A percentile compares a stretch with the other conserved stretches of the same genome.
Evolutionary conservation across 768 basidiomycete species (phyloP).

Genomic region (Candolleomyces aberdarensis): DNA sequence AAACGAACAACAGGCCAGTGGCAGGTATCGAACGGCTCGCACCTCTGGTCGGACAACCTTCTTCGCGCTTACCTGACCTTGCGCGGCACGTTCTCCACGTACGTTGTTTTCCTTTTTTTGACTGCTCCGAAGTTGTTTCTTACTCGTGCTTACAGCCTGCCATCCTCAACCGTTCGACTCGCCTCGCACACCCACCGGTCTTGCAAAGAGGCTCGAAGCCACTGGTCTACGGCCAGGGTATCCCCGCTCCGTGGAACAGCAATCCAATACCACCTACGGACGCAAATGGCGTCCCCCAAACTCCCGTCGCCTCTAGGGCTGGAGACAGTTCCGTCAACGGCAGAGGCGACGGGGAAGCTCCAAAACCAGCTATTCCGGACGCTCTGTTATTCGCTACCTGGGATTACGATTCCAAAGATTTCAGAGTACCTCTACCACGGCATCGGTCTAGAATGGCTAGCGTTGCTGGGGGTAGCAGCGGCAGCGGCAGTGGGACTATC

Average conservation of each 20-base stretch:
- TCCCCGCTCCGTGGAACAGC: constrained; percentile 54
- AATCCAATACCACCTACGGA: constrained; percentile 30
- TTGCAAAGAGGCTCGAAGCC: constrained; percentile 50
- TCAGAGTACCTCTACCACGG: constrained; percentile 32
- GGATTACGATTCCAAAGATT: constrained; percentile 55
- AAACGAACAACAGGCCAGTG: constrained; percentile 42
- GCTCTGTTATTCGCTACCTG: constrained; percentile 55
- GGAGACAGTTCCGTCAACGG: constrained; percentile 24
- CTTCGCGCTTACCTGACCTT: constrained; percentile 63
- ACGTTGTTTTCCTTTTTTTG: constrained; percentile 23
- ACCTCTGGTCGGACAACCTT: constrained; percentile 62
- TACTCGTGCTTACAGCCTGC: constrained; percentile 34
- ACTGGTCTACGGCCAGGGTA: constrained; percentile 44
- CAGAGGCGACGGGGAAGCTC: constrained; percentile 26
- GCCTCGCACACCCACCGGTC: constrained; percentile 63
- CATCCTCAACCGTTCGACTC: constrained; percentile 56
- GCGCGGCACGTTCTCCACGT: constrained; percentile 68
- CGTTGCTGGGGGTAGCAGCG: neutral
- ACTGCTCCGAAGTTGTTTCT: neutral
- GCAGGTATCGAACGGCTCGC: constrained; percentile 49
- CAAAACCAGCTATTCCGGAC: constrained; percentile 42
- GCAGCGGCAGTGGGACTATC: neutral
- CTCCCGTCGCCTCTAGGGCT: constrained; percentile 25
- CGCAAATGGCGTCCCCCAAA: constrained; percentile 21
- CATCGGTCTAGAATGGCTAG: constrained; percentile 32